These are phyloP conservation scores for Aspergillus heteromorphus DNA, from an alignment of 495 filamentous ascomycete species.

Conservation along the genomic window DNA sequence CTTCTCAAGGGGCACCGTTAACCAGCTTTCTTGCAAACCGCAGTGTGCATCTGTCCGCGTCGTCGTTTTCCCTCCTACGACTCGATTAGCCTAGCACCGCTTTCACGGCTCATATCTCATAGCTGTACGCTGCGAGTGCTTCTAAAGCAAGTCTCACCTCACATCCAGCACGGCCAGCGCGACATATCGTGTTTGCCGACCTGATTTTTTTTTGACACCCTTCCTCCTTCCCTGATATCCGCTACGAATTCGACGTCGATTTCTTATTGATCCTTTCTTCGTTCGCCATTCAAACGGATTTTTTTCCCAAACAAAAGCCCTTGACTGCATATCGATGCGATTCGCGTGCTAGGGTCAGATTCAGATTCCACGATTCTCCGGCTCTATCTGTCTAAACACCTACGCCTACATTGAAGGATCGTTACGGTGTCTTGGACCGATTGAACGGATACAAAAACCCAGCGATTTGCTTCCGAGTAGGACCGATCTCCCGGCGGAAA, in stretches of 20 bases:
- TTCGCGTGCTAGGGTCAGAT: conserved; percentile 23
- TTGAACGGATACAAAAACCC: not conserved
- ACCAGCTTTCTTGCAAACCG: conserved; percentile 1
- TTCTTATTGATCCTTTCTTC: conserved; percentile 1
- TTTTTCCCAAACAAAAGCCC: conserved; percentile 3
- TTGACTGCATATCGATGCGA: conserved; percentile 22
- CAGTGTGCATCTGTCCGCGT: conserved; percentile 5
- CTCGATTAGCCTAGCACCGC: conserved; percentile 6
- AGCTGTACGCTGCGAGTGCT: conserved; percentile 6
- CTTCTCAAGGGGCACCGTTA: conserved; percentile 18
- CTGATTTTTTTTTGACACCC: not conserved
- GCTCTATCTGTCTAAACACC: not conserved
- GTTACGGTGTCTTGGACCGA: conserved; percentile 2
- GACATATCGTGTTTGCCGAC: not conserved
- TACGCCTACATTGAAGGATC: not conserved
- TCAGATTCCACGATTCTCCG: conserved; percentile 1
- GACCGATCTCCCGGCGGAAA: conserved; percentile 23
- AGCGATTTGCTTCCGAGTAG: conserved; percentile 10
- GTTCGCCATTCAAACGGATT: conserved; percentile 1
- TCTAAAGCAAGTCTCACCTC: conserved; percentile 4
- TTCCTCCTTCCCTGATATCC: not conserved
- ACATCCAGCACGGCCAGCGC: not conserved
- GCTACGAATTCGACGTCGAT: conserved; percentile 1
- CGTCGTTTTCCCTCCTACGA: conserved; percentile 7
- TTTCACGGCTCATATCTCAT: conserved; percentile 11